Conservation (phyloP, 768 basidiomycete genomes). For the Trametes coccinea region DNA sequence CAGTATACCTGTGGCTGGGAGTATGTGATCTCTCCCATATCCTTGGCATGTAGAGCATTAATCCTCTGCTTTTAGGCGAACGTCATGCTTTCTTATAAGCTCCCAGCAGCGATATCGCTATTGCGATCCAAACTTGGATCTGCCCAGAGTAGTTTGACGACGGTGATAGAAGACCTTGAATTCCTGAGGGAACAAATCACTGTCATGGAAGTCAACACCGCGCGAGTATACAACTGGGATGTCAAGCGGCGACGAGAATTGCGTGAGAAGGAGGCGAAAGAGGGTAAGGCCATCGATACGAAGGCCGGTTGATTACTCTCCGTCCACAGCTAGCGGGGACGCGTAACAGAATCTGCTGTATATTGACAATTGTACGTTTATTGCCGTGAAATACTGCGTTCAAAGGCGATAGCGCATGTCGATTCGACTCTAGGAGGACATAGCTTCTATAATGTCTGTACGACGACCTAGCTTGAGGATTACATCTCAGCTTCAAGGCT, state of each 20-base stretch:
- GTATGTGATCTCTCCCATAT: constrained; percentile 48
- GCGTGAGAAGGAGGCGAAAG: constrained; percentile 41
- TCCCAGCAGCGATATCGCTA: constrained; percentile 73
- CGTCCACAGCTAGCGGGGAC: no score
- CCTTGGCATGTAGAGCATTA: background rate
- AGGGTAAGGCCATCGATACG: constrained; percentile 5
- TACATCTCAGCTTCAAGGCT: no score
- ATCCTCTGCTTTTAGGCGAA: constrained; percentile 66
- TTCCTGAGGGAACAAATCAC: constrained; percentile 94
- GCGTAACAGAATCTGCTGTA: background rate
- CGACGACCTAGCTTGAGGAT: no score
- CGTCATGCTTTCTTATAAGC: constrained; percentile 93
- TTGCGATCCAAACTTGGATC: constrained; percentile 71
- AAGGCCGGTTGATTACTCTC: background rate
- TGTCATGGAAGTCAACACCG: constrained; percentile 95
- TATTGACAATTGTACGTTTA: background rate
- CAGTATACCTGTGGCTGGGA: constrained; percentile 94
- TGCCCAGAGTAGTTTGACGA: constrained; percentile 65
- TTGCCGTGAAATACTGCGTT: no score
- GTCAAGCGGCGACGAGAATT: constrained; percentile 76
- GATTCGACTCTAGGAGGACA: no score
- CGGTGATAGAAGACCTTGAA: constrained; percentile 85
- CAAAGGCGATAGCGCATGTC: no score
- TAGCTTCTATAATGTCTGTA: no score
- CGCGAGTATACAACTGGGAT: constrained; percentile 95